Evolutionary conservation across 2,329 filamentous ascomycete genomes (phyloP).

Genomic region (Penicillium frequentans): DNA sequence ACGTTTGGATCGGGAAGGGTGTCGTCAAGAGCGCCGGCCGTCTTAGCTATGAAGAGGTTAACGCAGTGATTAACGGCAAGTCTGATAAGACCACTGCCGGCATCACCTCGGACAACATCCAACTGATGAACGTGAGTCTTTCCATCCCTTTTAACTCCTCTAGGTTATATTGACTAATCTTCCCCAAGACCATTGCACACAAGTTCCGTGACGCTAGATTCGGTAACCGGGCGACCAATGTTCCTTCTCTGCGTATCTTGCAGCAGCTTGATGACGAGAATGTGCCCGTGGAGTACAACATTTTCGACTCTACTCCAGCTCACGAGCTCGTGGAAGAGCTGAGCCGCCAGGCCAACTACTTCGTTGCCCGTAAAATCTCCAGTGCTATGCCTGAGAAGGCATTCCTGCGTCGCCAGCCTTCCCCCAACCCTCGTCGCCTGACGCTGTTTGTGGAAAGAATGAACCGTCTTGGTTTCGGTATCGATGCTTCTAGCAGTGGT

Average conservation of each 20-base stretch:
- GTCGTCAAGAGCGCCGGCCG: constrained; percentile 91
- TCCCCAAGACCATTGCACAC: constrained; percentile 67
- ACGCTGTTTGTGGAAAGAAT: constrained; percentile 91
- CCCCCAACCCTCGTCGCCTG: constrained; percentile 84
- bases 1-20: constrained; percentile 91
- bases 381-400: constrained; percentile 86
- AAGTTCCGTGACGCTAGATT: constrained; percentile 90
- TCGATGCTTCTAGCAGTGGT: constrained; percentile 87
- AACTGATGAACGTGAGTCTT: constrained; percentile 68
- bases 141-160: neutral
- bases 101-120: constrained; percentile 72
- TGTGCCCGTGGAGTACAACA: constrained; percentile 91
- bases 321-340: constrained; percentile 95
- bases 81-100: constrained; percentile 63
- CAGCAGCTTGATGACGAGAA: constrained; percentile 98
- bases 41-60: constrained; percentile 80
- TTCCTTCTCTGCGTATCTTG: constrained; percentile 82
- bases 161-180: neutral
- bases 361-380: constrained; percentile 81
- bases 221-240: constrained; percentile 72
- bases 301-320: constrained; percentile 86
- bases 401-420: constrained; percentile 79
- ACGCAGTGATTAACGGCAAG: constrained; percentile 70
- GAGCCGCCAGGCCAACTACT: constrained; percentile 86
- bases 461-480: constrained; percentile 83